Base-by-base conservation (phyloP, 2,329 filamentous ascomycete genomes). In the Lasiodiplodia citricola region DNA sequence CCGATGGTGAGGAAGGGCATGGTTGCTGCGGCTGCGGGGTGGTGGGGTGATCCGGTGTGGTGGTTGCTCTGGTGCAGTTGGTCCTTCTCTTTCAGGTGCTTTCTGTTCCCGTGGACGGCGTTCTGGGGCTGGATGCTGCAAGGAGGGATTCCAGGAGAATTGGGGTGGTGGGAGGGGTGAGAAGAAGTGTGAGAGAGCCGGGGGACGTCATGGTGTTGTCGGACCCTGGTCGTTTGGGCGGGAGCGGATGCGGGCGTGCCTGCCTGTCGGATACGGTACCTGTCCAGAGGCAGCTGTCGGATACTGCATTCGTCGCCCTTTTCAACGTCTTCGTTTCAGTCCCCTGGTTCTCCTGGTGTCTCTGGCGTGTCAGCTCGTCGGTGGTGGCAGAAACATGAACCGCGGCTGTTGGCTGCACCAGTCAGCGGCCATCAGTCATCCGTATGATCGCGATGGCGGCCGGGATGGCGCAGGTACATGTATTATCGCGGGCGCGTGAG, bases 1-100 rank as follows among this genome's bases (percentile, higher is more conserved):
- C 74, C 75, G 63, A 80, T 67, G 51, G 72, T 74, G 11, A 80
- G 75, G 68, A 78, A 79, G 2, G 79, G 79, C 80, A 82, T 82
- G 14, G 58, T 28, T 41, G 31, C 31, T 35, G 31, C 31, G 31
- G 31, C 28, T 31, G 28, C 6, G 25, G 25, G 25, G 56, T 11
- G 25, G 23, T n/a, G 18, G 52, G 4, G 31, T 50, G 44, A 28
- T 28, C 28, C 14, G 25, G 2, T 62, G 38, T 23, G 7, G 7
- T 18, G 28, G 14, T 28, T 62, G 14, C 57, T 18, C 2, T 31
- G 25, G 47, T 16, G 16, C 16, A 14, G 41, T 44, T 13, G 41
- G 18, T 16, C 14, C 44, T 47, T 5, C 47, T 51, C 18, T 10
- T 51, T 14, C 47, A 18, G 47, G 18, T 51, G 6, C 47, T 51